phyloP scores from a whole-genome alignment of 345 rosid species.

The Mallotus nudiflorus region DNA sequence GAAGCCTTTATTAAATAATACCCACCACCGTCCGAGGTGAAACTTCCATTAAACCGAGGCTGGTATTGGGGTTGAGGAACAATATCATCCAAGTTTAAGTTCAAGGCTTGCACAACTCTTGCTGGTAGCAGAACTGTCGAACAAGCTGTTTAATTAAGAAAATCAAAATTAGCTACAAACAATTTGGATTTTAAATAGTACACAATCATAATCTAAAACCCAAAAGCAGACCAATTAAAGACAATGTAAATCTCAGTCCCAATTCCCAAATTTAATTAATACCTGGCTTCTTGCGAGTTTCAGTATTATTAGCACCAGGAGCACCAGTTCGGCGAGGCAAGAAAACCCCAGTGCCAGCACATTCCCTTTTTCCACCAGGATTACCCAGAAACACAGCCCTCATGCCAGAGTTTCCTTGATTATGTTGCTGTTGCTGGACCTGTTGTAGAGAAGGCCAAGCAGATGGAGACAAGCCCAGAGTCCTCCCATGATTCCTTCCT shows the following conservation, averaged over 20 bases:
- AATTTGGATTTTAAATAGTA: neutral
- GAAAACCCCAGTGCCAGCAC: slow-evolving; percentile 89
- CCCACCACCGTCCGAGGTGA: slow-evolving; percentile 20
- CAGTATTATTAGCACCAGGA: no score
- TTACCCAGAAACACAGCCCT: slow-evolving; percentile 57
- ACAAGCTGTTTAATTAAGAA: slow-evolving; percentile 27
- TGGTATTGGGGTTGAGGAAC: slow-evolving; percentile 31
- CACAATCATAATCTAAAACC: neutral
- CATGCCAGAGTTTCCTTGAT: slow-evolving; percentile 48
- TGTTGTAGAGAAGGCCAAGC: slow-evolving; percentile 63
- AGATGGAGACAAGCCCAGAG: slow-evolving; percentile 45
- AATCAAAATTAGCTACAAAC: neutral
- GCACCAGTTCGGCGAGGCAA: slow-evolving; percentile 59
- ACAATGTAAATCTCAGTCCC: neutral
- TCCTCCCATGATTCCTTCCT: slow-evolving; percentile 9
- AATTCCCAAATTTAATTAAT: neutral
- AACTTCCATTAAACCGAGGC: slow-evolving; percentile 32
- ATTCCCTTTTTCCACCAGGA: slow-evolving; percentile 45
- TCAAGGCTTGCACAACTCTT: slow-evolving; percentile 73
- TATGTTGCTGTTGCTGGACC: slow-evolving; percentile 19
- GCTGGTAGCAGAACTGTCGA: slow-evolving; percentile 75
- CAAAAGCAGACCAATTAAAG: neutral
- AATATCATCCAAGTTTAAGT: slow-evolving; percentile 49
- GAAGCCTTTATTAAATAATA: neutral
- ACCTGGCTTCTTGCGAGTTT: slow-evolving; percentile 65